Evolutionary conservation across 768 basidiomycete species (phyloP).

Genomic region (Mycena belliarum): DNA sequence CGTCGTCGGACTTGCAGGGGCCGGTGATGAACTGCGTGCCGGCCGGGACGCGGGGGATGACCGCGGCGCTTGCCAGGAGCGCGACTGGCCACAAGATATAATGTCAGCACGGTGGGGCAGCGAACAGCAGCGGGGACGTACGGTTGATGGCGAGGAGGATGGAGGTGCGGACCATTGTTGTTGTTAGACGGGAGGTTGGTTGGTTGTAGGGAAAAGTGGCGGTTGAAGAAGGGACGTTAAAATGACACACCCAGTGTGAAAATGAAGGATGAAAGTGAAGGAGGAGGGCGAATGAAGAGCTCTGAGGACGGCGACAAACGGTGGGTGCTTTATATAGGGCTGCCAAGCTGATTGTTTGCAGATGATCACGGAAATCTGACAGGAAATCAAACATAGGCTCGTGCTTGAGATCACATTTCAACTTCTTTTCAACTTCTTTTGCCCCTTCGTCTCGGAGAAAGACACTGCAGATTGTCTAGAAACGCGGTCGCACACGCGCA

Average conservation of each 20-base stretch:
- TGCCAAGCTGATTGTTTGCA: too few relatives aligned
- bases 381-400: too few relatives aligned
- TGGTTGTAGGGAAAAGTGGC: conserved; percentile 6
- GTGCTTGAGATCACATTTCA: too few relatives aligned
- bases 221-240: conserved; percentile 6
- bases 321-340: too few relatives aligned
- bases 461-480: too few relatives aligned
- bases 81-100: conserved; percentile 3
- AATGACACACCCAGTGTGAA: conserved; percentile 16
- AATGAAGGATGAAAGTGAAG: too few relatives aligned
- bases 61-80: not conserved
- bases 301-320: too few relatives aligned
- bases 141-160: conserved; percentile 7
- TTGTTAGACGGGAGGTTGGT: not conserved
- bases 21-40: conserved; percentile 15
- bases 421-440: too few relatives aligned
- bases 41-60: conserved; percentile 8
- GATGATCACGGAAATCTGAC: too few relatives aligned
- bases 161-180: conserved; percentile 12
- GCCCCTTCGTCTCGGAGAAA: too few relatives aligned
- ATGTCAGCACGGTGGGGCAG: not conserved
- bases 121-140: not conserved
- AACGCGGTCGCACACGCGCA: too few relatives aligned
- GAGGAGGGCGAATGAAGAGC: conserved; percentile 13
- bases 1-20: too few relatives aligned